Conservation (phyloP, 345 rosid species). For the Corymbia maculata region DNA sequence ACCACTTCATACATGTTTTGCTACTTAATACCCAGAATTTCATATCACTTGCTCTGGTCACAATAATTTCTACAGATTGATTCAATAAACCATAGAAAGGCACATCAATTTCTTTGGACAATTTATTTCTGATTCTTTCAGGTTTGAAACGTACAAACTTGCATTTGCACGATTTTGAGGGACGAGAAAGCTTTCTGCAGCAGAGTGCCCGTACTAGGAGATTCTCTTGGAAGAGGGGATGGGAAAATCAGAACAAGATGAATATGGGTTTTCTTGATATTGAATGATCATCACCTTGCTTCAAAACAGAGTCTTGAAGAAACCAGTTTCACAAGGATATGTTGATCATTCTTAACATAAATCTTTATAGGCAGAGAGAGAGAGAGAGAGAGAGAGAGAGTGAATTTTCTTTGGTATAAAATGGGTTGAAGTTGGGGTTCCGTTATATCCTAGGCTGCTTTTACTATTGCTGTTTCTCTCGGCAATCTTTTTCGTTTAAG, state of each 20-base stretch:
- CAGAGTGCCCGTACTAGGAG: constrained; percentile 65
- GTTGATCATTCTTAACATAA: neutral
- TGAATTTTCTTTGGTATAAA: neutral
- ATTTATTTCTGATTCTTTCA: neutral
- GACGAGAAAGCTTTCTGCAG: constrained; percentile 95
- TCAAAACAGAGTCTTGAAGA: neutral
- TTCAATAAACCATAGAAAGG: neutral
- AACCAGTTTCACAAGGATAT: neutral
- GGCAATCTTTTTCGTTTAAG: neutral
- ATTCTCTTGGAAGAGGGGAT: constrained; percentile 39
- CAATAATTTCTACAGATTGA: neutral
- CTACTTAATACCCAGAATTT: neutral
- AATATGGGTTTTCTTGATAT: neutral
- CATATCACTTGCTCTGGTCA: constrained; percentile 5
- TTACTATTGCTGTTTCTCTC: neutral
- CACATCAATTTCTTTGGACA: neutral
- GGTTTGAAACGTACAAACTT: neutral
- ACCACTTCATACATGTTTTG: neutral
- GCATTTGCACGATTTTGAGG: constrained; percentile 15
- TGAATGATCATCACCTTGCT: neutral
- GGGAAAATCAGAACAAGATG: constrained; percentile 2
- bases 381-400: neutral
- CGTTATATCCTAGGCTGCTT: neutral
- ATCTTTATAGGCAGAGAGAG: neutral
- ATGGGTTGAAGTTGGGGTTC: neutral